A percentile compares a stretch with the other conserved stretches of the same genome.
phyloP scores from a whole-genome alignment of 768 basidiomycete genomes.

The Boletus rex-veris region DNA sequence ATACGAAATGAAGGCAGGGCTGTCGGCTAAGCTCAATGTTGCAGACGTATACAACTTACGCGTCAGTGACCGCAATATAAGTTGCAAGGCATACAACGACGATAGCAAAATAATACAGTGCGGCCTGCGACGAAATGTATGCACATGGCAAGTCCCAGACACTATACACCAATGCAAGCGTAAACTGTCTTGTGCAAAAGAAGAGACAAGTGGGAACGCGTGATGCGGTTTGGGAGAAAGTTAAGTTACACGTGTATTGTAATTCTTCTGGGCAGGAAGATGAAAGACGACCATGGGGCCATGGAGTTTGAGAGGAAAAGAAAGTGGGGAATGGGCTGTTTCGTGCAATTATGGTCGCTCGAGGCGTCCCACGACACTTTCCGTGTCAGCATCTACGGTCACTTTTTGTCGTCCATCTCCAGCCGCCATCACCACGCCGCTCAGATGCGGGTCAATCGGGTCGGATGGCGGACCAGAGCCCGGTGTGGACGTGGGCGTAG shows the following conservation, averaged over 20 bases:
- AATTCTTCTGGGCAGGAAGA: neutral
- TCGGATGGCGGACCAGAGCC: conserved; percentile 33
- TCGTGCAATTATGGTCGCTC: conserved; percentile 6
- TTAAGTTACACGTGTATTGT: conserved; percentile 19
- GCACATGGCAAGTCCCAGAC: neutral
- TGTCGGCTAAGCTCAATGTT: too few relatives aligned
- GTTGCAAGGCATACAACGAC: neutral
- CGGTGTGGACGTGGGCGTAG: conserved; percentile 34
- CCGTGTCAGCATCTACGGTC: conserved; percentile 25
- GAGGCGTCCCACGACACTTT: conserved; percentile 16
- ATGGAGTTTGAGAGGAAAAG: too few relatives aligned
- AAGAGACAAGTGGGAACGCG: neutral
- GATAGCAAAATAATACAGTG: conserved; percentile 7
- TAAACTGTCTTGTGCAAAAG: neutral
- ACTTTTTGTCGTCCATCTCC: conserved; percentile 27
- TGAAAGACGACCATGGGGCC: neutral
- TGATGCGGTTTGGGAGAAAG: neutral
- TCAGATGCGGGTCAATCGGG: conserved; percentile 32
- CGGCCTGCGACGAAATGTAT: conserved; percentile 7
- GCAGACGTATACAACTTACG: too few relatives aligned
- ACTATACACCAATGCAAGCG: neutral
- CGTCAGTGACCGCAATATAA: too few relatives aligned
- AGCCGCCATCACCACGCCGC: conserved; percentile 21
- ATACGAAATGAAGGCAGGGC: too few relatives aligned
- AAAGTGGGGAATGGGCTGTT: neutral